phyloP scores from a whole-genome alignment of 306 rosid species.

The Vigna unguiculata region DNA sequence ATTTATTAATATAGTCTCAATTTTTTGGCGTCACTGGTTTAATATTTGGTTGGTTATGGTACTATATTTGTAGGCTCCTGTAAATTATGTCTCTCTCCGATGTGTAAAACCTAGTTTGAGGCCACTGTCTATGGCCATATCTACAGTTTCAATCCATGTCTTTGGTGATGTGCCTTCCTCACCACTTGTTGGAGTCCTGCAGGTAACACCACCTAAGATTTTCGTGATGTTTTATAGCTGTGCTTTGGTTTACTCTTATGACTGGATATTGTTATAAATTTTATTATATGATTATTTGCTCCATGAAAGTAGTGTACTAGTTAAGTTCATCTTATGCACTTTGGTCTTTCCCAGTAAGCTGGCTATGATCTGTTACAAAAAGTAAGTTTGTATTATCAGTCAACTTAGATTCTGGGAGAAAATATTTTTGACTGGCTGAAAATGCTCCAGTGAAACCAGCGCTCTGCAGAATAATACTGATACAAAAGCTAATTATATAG shows the following conservation, averaged over 20 bases:
- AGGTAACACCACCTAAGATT: conserved; percentile 61
- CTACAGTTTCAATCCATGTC: conserved; percentile 88
- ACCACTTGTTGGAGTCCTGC: conserved; percentile 92
- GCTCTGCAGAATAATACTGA: conserved; percentile 6
- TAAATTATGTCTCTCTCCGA: conserved; percentile 81
- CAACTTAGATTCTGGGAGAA: conserved; percentile 9
- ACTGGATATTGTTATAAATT: conserved; percentile 33
- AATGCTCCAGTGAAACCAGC: not conserved
- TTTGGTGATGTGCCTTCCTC: conserved; percentile 97
- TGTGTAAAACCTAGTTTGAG: conserved; percentile 87
- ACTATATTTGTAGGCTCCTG: conserved; percentile 87
- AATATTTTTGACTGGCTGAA: not conserved
- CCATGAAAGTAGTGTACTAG: conserved; percentile 5
- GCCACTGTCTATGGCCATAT: conserved; percentile 89
- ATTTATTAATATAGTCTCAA: conserved; percentile 19
- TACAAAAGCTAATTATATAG: not conserved
- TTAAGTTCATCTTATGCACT: conserved; percentile 22
- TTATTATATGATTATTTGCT: conserved; percentile 23
- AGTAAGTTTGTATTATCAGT: not conserved
- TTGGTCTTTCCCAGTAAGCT: conserved; percentile 1
- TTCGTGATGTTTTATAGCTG: conserved; percentile 28
- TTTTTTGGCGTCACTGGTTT: conserved; percentile 24
- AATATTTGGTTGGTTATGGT: conserved; percentile 36
- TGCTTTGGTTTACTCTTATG: not conserved
- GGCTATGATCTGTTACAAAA: conserved; percentile 32